Evolutionary conservation across 305 asterid species (phyloP).

Genomic region (Plantago coronopus): DNA sequence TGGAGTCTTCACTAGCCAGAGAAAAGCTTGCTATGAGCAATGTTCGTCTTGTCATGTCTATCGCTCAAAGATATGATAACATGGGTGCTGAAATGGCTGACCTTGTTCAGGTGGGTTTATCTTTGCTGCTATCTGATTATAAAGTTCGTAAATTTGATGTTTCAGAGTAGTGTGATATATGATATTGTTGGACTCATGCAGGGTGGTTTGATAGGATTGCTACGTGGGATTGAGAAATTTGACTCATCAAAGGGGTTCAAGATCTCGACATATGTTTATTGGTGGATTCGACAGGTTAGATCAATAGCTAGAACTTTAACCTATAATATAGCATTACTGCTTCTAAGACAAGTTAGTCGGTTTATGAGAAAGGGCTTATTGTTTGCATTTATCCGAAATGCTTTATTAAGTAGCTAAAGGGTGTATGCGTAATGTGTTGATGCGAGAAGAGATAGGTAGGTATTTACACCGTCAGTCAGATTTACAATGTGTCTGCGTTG

Average conservation of each 20-base stretch:
- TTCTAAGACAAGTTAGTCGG: background rate
- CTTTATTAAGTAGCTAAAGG: background rate
- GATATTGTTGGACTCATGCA: slow-evolving; percentile 32
- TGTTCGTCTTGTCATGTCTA: slow-evolving; percentile 92
- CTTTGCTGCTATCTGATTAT: slow-evolving; percentile 7
- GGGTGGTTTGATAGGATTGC: slow-evolving; percentile 93
- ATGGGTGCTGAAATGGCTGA: slow-evolving; percentile 96
- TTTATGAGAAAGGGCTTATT: background rate
- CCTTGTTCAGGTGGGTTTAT: slow-evolving; percentile 72
- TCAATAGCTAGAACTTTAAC: background rate
- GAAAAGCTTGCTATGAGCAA: slow-evolving; percentile 99
- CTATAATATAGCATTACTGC: background rate
- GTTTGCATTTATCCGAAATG: background rate
- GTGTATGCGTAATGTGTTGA: background rate
- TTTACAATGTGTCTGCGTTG: too few relatives aligned
- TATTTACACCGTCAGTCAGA: too few relatives aligned
- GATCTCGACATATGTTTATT: slow-evolving; percentile 91
- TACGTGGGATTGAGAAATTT: slow-evolving; percentile 88
- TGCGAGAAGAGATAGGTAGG: background rate
- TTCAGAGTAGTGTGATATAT: slow-evolving; percentile 3
- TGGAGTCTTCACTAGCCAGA: slow-evolving; percentile 80
- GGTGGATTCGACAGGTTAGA: slow-evolving; percentile 97
- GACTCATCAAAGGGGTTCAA: slow-evolving; percentile 91
- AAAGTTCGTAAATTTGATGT: slow-evolving; percentile 9
- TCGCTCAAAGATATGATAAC: slow-evolving; percentile 87